Evolutionary conservation across 352 stramenopile genomes (phyloP).

Genomic region (Blastocystis sp.): DNA sequence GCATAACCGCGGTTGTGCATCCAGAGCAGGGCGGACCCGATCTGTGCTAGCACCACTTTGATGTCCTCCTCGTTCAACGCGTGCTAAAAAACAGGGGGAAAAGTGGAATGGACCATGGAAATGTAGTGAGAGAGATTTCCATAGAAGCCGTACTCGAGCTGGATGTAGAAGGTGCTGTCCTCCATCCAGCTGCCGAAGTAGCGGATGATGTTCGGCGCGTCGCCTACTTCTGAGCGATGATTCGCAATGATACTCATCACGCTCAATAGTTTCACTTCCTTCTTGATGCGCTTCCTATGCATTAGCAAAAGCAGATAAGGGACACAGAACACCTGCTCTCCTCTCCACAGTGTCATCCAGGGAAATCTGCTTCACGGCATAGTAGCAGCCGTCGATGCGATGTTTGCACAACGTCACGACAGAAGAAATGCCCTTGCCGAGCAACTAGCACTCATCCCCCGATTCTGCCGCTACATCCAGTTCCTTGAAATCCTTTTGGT

Average conservation of each 20-base stretch:
- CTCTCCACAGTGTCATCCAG: neutral
- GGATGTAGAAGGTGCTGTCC: conserved; percentile 60
- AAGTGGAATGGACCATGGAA: neutral
- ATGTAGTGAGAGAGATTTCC: conserved; percentile 14
- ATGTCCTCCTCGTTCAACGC: conserved; percentile 37
- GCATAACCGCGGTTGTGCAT: conserved; percentile 82
- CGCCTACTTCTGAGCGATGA: neutral
- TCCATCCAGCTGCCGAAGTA: conserved; percentile 53
- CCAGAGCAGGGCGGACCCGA: conserved; percentile 76
- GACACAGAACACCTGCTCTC: neutral
- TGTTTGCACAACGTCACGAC: conserved; percentile 63
- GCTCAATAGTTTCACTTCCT: conserved; percentile 35
- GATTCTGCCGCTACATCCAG: neutral
- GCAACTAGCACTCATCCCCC: neutral
- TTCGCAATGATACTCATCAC: neutral
- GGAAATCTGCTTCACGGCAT: conserved; percentile 57
- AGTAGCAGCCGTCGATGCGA: conserved; percentile 65
- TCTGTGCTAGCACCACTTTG: conserved; percentile 11
- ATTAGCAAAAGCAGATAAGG: too few species aligned
- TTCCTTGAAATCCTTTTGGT: conserved; percentile 61
- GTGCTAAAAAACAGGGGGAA: neutral
- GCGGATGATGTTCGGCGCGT: conserved; percentile 39
- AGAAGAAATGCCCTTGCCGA: conserved; percentile 54
- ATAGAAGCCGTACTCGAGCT: conserved; percentile 53
- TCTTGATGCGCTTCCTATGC: conserved; percentile 16